Evolutionary conservation across 169 alveolate genomes (phyloP), one percentile per base, ranked within the genome.

Genomic region (Plasmodium vivax): DNA sequence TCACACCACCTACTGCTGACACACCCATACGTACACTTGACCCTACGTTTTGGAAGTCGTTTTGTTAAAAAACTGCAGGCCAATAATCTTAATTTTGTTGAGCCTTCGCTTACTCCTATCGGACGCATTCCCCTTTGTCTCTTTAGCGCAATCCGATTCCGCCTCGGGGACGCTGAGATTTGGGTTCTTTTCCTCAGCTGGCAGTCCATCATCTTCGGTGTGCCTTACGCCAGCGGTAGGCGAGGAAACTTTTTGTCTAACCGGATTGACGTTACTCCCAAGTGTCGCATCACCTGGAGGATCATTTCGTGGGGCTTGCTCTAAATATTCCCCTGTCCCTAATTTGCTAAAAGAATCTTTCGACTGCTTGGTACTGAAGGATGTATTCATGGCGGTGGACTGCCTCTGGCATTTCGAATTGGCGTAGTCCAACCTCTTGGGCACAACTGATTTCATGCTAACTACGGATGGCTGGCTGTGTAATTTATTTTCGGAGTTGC

Each of bases 81-180:
- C 82, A 10, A 83, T 83, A 83, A 83, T 83, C 62, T 87, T 87
- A 79, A 87, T 87, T 79, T 43, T 87, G 34, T 79, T 87, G 56
- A 75, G 34, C 30, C 68, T 87, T 36, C 68, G 79, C 43, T 79
- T 87, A 19, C 85, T 38, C 23, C 81, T 77, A 14, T 87, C 85
- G 16, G 81, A 30, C 27, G 30, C 74, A 45, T 75, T 79, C 7
- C n/a, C 30, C 19, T 87, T 32, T 10, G 71, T 27, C 56, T 75
- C 23, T n/a, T 74, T 71, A 54, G 19, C 12, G 7, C 23, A n/a
- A 77, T 73, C 36, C 41, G 87, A 85, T 45, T 34, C 12, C n/a
- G 27, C 19, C 27, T 77, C 79, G n/a, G 19, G 82, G 16, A 8
- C 16, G 32, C 1, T 19, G 41, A 14, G 7, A 23, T 38, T 87